Percentiles rank a stretch among this genome's conserved stretches.
These are phyloP conservation scores for Lojkania enalia DNA, from an alignment of 2,329 filamentous ascomycete genomes.

Conservation along the genomic window DNA sequence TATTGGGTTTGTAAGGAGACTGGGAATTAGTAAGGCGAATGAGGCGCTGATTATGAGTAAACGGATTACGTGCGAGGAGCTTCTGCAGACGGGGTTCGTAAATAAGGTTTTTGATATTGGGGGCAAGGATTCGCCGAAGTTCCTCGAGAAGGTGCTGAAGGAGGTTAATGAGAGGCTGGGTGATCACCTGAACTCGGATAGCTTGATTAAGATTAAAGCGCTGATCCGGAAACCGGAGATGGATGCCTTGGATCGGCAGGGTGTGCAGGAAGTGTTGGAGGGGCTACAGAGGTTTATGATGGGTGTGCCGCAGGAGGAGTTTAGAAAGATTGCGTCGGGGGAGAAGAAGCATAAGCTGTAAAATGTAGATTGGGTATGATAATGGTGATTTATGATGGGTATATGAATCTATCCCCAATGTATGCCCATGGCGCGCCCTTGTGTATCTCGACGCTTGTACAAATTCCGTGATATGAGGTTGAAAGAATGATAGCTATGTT, in stretches of 20 bases:
- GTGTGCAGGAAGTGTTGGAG: conserved; percentile 81
- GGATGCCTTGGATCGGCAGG: conserved; percentile 74
- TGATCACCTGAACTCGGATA: conserved; percentile 76
- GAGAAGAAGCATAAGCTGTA: conserved; percentile 95
- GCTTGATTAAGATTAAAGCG: conserved; percentile 81
- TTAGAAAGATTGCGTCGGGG: conserved; percentile 78
- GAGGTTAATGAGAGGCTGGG: conserved; percentile 85
- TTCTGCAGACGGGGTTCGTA: conserved; percentile 77
- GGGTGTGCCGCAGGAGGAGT: conserved; percentile 86
- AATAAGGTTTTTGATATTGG: conserved; percentile 75
- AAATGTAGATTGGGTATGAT: conserved; percentile 5
- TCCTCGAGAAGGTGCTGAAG: conserved; percentile 69
- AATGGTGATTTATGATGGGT: neutral
- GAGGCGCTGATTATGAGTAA: conserved; percentile 93
- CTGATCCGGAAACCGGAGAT: conserved; percentile 75
- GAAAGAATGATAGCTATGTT: no score
- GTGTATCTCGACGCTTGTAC: no score
- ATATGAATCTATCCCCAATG: neutral
- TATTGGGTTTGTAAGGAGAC: conserved; percentile 73
- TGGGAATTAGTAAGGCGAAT: conserved; percentile 82
- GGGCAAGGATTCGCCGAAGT: conserved; percentile 65
- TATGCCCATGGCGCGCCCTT: conserved; percentile 3
- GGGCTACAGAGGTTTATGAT: conserved; percentile 79
- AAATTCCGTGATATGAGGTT: no score
- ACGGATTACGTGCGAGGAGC: conserved; percentile 71